Conservation (phyloP, 2,329 filamentous ascomycete genomes). For the Neodidymelliopsis sp. region DNA sequence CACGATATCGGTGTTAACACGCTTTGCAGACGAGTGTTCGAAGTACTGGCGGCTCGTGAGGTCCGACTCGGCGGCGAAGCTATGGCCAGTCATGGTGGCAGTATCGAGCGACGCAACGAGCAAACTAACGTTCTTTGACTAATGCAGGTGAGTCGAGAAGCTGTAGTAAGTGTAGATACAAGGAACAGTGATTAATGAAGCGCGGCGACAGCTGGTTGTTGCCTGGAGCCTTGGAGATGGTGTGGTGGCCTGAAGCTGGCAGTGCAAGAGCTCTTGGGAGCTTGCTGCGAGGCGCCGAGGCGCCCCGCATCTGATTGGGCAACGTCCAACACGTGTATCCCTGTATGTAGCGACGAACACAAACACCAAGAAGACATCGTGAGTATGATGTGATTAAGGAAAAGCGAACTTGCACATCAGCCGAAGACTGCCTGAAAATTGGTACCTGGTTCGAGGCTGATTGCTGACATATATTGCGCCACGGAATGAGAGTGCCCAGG, state of each 20-base stretch:
- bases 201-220: conserved; percentile 3
- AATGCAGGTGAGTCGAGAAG: neutral
- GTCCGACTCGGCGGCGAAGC: conserved; percentile 41
- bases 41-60: conserved; percentile 51
- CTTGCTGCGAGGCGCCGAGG: conserved; percentile 15
- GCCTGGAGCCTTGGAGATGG: conserved; percentile 9
- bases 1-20: conserved; percentile 54
- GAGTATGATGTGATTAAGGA: neutral
- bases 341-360: neutral
- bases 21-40: conserved; percentile 53
- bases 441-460: neutral
- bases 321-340: neutral
- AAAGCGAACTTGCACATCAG: too few species aligned
- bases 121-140: neutral
- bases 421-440: too few species aligned
- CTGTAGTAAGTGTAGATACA: conserved; percentile 1
- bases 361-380: neutral
- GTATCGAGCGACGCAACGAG: neutral
- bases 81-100: conserved; percentile 37
- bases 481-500: neutral
- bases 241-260: conserved; percentile 18
- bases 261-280: conserved; percentile 13
- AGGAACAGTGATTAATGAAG: neutral
- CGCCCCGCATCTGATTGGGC: conserved; percentile 12
- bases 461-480: neutral